phyloP scores from a whole-genome alignment of 306 rosid species.

The Vigna nakashimae region DNA sequence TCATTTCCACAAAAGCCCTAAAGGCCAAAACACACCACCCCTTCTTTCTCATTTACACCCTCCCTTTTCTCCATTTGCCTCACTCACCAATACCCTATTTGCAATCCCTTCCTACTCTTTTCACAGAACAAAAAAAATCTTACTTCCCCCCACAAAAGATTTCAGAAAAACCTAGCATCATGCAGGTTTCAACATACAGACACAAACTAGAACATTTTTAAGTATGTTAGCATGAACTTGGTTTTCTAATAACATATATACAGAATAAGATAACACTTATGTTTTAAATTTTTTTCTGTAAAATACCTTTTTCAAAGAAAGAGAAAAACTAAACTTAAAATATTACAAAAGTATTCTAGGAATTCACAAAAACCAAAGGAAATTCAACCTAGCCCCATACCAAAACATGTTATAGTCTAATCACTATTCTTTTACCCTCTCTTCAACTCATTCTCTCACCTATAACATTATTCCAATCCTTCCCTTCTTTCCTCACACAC shows the following conservation, averaged over 20 bases:
- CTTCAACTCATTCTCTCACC: constrained; percentile 5
- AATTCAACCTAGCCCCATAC: constrained; percentile 42
- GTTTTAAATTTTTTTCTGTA: background rate
- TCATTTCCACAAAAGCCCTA: constrained; percentile 68
- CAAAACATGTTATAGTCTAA: constrained; percentile 16
- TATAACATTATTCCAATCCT: constrained; percentile 40
- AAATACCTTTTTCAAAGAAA: background rate
- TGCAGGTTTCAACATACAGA: too few species aligned
- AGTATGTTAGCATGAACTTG: too few species aligned
- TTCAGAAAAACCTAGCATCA: constrained; percentile 10
- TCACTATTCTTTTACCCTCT: constrained; percentile 55
- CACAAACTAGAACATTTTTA: too few species aligned
- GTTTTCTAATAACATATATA: background rate
- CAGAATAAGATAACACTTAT: too few species aligned
- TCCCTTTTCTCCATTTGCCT: constrained; percentile 40
- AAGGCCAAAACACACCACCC: constrained; percentile 44
- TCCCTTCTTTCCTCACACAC: constrained; percentile 24
- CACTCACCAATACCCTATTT: background rate
- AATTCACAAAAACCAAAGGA: constrained; percentile 56
- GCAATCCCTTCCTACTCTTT: constrained; percentile 47
- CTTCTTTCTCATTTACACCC: constrained; percentile 37
- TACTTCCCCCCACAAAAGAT: constrained; percentile 36
- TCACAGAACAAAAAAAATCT: constrained; percentile 43
- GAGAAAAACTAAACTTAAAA: too few species aligned
- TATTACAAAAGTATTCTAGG: constrained; percentile 44